Evolutionary conservation across 179 eudicot species (phyloP).

Genomic region (Spergularia azorica): DNA sequence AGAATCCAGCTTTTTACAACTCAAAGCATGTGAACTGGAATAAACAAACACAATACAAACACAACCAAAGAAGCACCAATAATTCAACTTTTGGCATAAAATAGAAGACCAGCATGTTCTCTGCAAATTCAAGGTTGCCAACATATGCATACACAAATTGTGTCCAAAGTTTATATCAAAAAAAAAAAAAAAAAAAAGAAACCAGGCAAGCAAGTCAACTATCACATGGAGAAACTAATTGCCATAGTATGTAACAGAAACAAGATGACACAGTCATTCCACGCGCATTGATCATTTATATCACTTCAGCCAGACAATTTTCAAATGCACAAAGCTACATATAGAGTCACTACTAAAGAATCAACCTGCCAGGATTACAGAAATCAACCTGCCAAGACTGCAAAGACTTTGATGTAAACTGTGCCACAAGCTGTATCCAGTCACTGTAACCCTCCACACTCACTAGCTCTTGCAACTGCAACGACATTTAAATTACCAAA

Average conservation of each 20-base stretch:
- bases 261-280: neutral
- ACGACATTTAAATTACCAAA: slow-evolving; percentile 8
- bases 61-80: slow-evolving; percentile 1
- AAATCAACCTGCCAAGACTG: slow-evolving; percentile 88
- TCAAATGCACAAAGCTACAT: neutral
- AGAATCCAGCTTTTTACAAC: slow-evolving; percentile 6
- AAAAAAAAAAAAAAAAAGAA: neutral
- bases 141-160: neutral
- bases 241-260: neutral
- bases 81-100: neutral
- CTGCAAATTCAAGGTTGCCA: neutral
- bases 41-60: neutral
- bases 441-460: slow-evolving; percentile 88
- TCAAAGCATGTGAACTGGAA: neutral
- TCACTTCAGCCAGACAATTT: neutral
- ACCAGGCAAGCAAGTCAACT: neutral
- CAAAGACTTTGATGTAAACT: slow-evolving; percentile 86
- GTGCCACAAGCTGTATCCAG: slow-evolving; percentile 95
- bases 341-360: slow-evolving; percentile 10
- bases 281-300: neutral
- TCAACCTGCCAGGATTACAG: slow-evolving; percentile 86
- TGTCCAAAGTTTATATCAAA: neutral
- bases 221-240: neutral
- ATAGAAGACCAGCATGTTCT: neutral
- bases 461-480: slow-evolving; percentile 93